Evolutionary conservation across 2,329 filamentous ascomycete genomes (phyloP), one percentile per base, ranked within the genome.

Genomic region (Taxawa tesnikishii): DNA sequence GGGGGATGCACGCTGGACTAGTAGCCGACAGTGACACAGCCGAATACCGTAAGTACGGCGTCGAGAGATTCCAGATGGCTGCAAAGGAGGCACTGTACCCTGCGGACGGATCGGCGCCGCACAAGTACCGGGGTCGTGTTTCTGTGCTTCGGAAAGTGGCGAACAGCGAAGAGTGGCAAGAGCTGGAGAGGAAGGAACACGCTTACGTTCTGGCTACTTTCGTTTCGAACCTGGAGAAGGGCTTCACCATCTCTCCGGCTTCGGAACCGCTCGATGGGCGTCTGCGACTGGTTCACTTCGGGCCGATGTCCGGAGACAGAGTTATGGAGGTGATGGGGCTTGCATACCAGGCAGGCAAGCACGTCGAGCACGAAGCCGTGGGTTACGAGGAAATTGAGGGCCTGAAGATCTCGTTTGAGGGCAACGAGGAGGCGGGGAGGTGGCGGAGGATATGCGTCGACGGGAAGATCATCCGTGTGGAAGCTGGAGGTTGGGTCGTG

Each of bases 401-500:
- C 31, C 43, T 94, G 12, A 65, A 59, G 36, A 73, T 94, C 28
- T 66, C 70, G 11, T 75, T 83, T 21, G 40, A 61, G 2, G 82
- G 90, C 46, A 61, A 69, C 8, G 82, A 90, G 47, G 62, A 70
- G 11, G 74, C 83, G n/a, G 63, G 62, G 1, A 63, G 75, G 32
- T 94, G 85, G 85, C 67, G 88, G 38, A 74, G 87, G 48, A 70
- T 93, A 10, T 96, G 88, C 52, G 66, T 96, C n/a, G 88, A 96
- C 54, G 88, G 88, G 3, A 84, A 79, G 32, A 92, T 93, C 46
- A 73, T 94, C 3, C 68, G 73, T 37, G 60, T 94, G 1, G 78
- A 80, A 13, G 53, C 64, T 31, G 75, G 69, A 2, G 85, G 85
- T 0, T 78, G 73, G 65, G 71, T 93, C 54, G 70, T 73, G 37